These are phyloP conservation scores for Mycosphaerella arachidis DNA, from an alignment of 2,329 filamentous ascomycete genomes.

Conservation along the genomic window DNA sequence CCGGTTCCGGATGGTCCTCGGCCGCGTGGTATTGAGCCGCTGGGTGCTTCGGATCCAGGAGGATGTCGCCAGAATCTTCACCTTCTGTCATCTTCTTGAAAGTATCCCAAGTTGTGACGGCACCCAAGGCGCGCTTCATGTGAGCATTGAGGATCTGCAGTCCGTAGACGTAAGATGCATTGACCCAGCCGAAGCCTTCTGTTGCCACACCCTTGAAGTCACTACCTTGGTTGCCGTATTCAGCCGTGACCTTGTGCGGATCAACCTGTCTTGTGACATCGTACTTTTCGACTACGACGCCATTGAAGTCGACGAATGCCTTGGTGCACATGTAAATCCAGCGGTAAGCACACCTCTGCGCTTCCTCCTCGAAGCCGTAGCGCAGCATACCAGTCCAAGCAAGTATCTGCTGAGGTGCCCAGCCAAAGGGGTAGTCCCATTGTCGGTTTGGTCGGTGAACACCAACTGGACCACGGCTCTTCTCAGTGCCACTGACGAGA, in stretches of 20 bases:
- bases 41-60: neutral
- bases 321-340: slow-evolving; percentile 99
- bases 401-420: slow-evolving; percentile 97
- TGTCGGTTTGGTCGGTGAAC: slow-evolving; percentile 87
- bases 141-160: slow-evolving; percentile 83
- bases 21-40: slow-evolving; percentile 2
- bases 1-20: slow-evolving; percentile 13
- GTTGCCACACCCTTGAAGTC: slow-evolving; percentile 95
- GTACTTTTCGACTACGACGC: slow-evolving; percentile 97
- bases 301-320: slow-evolving; percentile 97
- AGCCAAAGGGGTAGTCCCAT: slow-evolving; percentile 98
- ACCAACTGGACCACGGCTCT: slow-evolving; percentile 75
- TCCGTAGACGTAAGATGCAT: slow-evolving; percentile 94
- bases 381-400: slow-evolving; percentile 90
- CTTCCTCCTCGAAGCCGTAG: slow-evolving; percentile 88
- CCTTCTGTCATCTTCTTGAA: slow-evolving; percentile 58
- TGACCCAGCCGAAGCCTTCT: slow-evolving; percentile 98
- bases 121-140: slow-evolving; percentile 82
- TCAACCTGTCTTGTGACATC: slow-evolving; percentile 87
- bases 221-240: slow-evolving; percentile 94
- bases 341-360: slow-evolving; percentile 84
- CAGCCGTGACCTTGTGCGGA: slow-evolving; percentile 89
- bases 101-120: slow-evolving; percentile 79
- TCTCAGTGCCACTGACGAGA: slow-evolving; percentile 80
- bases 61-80: slow-evolving; percentile 11